Evolutionary conservation across 768 basidiomycete species (phyloP), one percentile per base, ranked within the genome.

Genomic region (Gymnopilus junonius): DNA sequence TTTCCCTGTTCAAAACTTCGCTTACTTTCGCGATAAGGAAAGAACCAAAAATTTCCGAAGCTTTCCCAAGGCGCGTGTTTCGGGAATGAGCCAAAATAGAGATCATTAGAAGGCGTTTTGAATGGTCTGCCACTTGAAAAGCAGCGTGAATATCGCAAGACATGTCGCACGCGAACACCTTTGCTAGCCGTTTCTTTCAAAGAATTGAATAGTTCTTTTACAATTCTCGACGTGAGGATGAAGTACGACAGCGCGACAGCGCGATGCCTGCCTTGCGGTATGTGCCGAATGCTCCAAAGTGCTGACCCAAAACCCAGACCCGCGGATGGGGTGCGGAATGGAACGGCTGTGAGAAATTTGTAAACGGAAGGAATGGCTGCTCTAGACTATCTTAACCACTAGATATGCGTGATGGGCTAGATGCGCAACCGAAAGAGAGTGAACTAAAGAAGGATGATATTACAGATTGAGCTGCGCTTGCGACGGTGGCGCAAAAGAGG

Each of bases 301-400:
- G 31, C 31, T 31, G 37, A 27, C 54, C 54, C 54, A 40, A 25
- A 23, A 29, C 54, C 54, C 54, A 55, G 35, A 55, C 54, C 39
- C 35, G 20, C 53, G 53, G 53, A 54, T 34, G n/a, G 53, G 53
- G 34, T 40, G 54, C 54, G 54, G 54, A 55, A 51, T 51, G 54
- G 54, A 40, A 27, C 27, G 23, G 39, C 54, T 37, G 54, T 55
- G 54, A 37, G 54, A 55, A 55, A 17, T n/a, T 40, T 55, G 40
- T 25, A 55, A 35, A 55, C 54, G 37, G 54, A 55, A 55, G 14
- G n/a, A 32, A 50, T 29, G 29, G 39, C 25, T 40, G n/a, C 10
- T 40, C 54, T 25, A 51, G 29, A 8, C 48, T 51, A 31, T n/a
- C 6, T n/a, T 51, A 29, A 51, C 32, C 48, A 32, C 15, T 51